phyloP scores from a whole-genome alignment of 768 basidiomycete species.

The Leccinum ochraceum region DNA sequence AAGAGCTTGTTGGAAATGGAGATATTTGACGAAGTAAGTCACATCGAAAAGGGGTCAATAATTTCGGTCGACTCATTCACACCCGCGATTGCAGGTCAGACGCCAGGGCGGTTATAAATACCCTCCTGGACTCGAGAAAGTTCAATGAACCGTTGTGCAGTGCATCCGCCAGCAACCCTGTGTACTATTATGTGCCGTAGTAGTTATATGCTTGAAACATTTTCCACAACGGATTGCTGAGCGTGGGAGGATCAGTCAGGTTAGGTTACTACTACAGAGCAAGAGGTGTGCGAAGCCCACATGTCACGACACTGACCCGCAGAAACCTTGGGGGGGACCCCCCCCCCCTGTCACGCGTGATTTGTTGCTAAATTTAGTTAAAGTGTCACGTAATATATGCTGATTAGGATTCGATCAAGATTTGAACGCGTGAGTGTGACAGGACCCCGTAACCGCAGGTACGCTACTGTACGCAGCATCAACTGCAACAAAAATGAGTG shows the following conservation, averaged over 20 bases:
- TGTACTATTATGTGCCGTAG: background rate
- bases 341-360: no score
- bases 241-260: background rate
- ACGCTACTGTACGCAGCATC: no score
- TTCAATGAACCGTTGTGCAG: constrained; percentile 6
- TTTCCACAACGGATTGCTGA: background rate
- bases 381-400: no score
- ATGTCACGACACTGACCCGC: no score
- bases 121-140: constrained; percentile 63
- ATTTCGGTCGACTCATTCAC: constrained; percentile 14
- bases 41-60: constrained; percentile 4
- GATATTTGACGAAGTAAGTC: constrained; percentile 77
- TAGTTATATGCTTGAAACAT: background rate
- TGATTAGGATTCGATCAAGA: no score
- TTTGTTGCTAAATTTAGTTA: no score
- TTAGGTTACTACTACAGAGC: no score
- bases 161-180: background rate
- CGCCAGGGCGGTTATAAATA: constrained; percentile 66
- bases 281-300: no score
- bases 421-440: no score
- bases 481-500: no score
- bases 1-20: constrained; percentile 82
- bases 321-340: no score
- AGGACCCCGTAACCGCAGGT: no score
- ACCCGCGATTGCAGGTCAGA: constrained; percentile 48